Percentiles rank a stretch among this genome's conserved stretches.
phyloP scores from a whole-genome alignment of 768 basidiomycete genomes.

The Boletus sp. region DNA sequence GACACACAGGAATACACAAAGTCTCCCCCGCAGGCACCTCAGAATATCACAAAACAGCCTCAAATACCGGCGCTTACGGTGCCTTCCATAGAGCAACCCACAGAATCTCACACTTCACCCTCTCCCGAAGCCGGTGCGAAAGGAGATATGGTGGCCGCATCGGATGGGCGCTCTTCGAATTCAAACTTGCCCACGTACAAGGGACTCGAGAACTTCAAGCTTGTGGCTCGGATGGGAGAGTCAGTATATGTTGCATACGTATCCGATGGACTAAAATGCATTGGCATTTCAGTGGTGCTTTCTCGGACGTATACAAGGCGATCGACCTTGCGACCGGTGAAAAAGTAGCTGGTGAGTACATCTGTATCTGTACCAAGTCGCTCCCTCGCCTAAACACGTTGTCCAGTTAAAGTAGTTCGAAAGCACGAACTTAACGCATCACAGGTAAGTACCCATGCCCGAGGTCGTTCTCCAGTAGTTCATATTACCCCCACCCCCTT shows the following conservation, averaged over 20 bases:
- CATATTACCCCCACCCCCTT: conserved; percentile 20
- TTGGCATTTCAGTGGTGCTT: conserved; percentile 67
- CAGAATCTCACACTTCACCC: conserved; percentile 26
- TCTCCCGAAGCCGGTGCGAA: conserved; percentile 14
- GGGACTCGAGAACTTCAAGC: conserved; percentile 76
- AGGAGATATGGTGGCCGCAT: conserved; percentile 48
- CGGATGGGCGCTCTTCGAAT: conserved; percentile 71
- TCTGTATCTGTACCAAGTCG: neutral
- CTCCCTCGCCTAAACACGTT: conserved; percentile 10
- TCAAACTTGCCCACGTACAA: conserved; percentile 80
- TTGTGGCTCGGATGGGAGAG: conserved; percentile 92
- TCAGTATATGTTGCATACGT: conserved; percentile 40
- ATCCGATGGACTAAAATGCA: conserved; percentile 9
- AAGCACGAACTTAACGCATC: conserved; percentile 88
- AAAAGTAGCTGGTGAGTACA: conserved; percentile 72
- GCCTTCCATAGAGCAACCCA: conserved; percentile 34
- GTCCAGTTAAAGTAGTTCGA: conserved; percentile 86
- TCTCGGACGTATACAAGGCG: conserved; percentile 98
- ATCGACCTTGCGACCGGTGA: conserved; percentile 68
- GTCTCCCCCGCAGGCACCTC: conserved; percentile 15
- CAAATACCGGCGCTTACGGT: conserved; percentile 37
- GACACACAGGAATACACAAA: conserved; percentile 27
- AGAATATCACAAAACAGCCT: conserved; percentile 32
- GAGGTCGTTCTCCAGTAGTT: conserved; percentile 23
- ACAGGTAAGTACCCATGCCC: conserved; percentile 62